Base-by-base conservation (phyloP, 2,329 filamentous ascomycete species). In the Apiospora kogelbergensis region DNA sequence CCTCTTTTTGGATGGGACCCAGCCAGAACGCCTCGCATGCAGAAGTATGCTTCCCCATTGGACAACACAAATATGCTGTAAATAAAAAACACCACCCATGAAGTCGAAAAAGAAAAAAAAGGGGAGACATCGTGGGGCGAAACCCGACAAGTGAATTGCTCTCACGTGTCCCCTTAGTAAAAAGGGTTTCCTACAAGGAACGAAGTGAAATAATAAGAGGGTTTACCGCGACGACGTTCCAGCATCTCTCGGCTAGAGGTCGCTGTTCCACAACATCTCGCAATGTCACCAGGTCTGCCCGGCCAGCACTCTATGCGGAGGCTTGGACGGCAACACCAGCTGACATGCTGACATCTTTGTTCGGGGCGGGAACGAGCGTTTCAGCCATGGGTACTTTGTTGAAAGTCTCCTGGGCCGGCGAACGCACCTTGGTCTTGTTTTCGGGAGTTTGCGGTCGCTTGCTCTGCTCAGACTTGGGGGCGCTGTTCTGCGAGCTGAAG, bases 401-500 rank as follows among this genome's bases (percentile, higher is more conserved):
- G 63, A 44, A 44, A 9, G 41, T 44, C n/a, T 65, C 63, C 37
- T 65, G 63, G n/a, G 41, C 26, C 15, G 63, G 63, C 6, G 63
- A 65, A 2, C 37, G 41, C 37, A 65, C 17, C 53, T 33, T 60
- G 17, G 10, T 42, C 15, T 17, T 7, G 24, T 40, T 44, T 6
- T 65, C 37, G 5, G 63, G 40, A 4, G 63, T 44, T 22, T 42
- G n/a, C 9, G 63, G 40, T 13, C 63, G 26, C n/a, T 42, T n/a
- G 44, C 42, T 17, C 24, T 65, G 44, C 53, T 66, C 20, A 9
- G 9, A 7, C 53, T 60, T 60, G 37, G 20, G 10, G 24, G 40
- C 65, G 37, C 71, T 73, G 63, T 71, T 69, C 33, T 72, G 72
- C 1, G 73, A 74, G 57, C 73, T 75, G 42, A 71, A 69, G 64